phyloP scores from a whole-genome alignment of 805 yeast species.

The Suhomyces sp. region DNA sequence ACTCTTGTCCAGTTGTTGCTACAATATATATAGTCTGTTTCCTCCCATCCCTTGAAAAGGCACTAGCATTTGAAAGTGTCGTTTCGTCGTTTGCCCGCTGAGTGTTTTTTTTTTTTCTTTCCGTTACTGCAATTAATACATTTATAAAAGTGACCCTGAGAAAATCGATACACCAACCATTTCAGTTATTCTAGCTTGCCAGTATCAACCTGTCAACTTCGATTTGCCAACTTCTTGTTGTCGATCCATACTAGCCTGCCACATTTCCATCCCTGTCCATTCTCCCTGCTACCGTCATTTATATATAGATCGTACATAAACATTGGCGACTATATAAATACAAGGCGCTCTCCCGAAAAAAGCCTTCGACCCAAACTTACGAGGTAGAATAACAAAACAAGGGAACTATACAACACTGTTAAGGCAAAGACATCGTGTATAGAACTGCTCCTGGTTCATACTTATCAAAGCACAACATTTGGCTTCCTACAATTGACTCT shows the following conservation, averaged over 20 bases:
- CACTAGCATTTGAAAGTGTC: not conserved
- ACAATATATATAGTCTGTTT: not conserved
- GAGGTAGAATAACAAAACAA: not conserved
- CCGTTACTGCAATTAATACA: not conserved
- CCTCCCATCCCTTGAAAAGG: not conserved
- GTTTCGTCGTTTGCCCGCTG: not conserved
- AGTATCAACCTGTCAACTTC: not conserved
- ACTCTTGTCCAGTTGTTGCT: not conserved
- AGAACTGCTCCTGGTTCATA: not conserved
- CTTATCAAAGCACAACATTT: not conserved
- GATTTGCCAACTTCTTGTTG: not conserved
- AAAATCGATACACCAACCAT: not conserved
- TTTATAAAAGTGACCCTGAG: not conserved
- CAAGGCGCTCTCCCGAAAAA: slow-evolving; percentile 1
- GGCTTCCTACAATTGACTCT: not conserved
- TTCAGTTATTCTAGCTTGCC: not conserved
- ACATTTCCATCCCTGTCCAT: not conserved
- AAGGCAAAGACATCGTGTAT: not conserved
- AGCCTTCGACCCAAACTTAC: not conserved
- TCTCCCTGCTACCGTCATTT: not conserved
- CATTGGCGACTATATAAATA: not conserved
- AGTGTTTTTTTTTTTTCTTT: not conserved
- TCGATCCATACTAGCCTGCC: not conserved
- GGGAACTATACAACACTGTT: not conserved
- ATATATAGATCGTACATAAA: not conserved